Base-by-base conservation (phyloP, 2,329 filamentous ascomycete genomes). In the Paecilomyces sp. region DNA sequence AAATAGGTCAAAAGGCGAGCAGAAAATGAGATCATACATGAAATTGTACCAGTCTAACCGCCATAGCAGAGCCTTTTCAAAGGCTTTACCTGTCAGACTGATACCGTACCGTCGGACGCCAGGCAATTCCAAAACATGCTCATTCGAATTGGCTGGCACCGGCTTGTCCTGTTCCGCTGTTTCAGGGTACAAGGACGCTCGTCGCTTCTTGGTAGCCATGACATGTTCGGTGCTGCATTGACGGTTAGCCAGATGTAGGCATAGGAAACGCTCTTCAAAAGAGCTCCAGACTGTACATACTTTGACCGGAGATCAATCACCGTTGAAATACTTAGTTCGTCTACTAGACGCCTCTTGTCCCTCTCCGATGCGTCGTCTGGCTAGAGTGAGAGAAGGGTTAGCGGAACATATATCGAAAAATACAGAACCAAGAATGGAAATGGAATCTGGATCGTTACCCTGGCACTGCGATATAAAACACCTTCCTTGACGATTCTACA, bases 241-340 rank as follows among this genome's bases (percentile, higher is more conserved):
- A 33, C 31, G 9, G 15, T 54, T 59, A 54, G 36, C 53, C 33
- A n/a, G 18, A n/a, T 5, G 6, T 11, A 47, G 41, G 18, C n/a
- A 18, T 15, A 18, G 11, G 8, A 22, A 47, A 4, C 2, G 6
- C 18, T 47, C 18, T 9, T 6, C 8, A 2, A 22, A 13, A 18
- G 13, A 47, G 41, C n/a, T 13, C n/a, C 6, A 13, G 15, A 15
- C n/a, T 54, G 51, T 15, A 24, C 55, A 61, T 80, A 90, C 85
- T 88, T 85, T 62, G 91, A 90, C 59, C 92, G 84, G 11, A 96
- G 78, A 76, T 96, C 92, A 61, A 96, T 83, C 50, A 96, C 83
- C 2, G 86, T 90, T 64, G 81, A 84, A 63, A 96, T 83, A 24
- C 83, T 80, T 65, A 88, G 82, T 33, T 85, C 80, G 7, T 85